Conservation (phyloP, 805 yeast species). For the Pichia nanzhaoensis region DNA sequence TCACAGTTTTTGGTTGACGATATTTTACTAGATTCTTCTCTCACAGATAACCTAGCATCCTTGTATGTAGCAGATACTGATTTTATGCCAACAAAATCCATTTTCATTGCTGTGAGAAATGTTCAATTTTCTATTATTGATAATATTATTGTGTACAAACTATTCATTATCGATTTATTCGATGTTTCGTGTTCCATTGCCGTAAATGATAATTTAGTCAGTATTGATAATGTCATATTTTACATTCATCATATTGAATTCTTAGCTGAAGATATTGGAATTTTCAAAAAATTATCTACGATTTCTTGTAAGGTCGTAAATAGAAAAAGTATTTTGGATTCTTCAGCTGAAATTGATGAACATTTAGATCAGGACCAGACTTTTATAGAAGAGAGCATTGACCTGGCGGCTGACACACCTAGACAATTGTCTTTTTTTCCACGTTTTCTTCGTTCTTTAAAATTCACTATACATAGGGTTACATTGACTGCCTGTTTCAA, state of each 20-base stretch:
- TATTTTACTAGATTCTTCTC: conserved; percentile 22
- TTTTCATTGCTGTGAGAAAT: conserved; percentile 18
- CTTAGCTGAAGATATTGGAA: conserved; percentile 8
- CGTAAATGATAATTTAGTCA: conserved; percentile 8
- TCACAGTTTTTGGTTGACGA: conserved; percentile 20
- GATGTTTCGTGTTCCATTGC: conserved; percentile 12
- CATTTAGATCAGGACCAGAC: not conserved
- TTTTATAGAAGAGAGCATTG: not conserved
- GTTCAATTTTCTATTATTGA: conserved; percentile 18
- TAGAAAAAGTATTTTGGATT: not conserved
- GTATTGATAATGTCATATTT: conserved; percentile 6
- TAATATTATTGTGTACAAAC: conserved; percentile 4
- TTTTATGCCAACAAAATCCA: conserved; percentile 15
- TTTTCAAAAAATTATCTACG: conserved; percentile 13
- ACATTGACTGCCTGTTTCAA: conserved; percentile 23
- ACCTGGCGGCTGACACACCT: not conserved
- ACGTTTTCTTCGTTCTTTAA: conserved; percentile 9
- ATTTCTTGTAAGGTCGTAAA: conserved; percentile 5
- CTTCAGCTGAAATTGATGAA: not conserved
- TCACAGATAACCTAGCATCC: conserved; percentile 20
- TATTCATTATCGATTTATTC: conserved; percentile 17
- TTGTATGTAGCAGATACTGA: conserved; percentile 15
- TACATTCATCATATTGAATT: conserved; percentile 11
- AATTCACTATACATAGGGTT: conserved; percentile 13
- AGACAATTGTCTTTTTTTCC: conserved; percentile 9